Conservation (phyloP, 441 rosid genomes). For the Sinapis alba region DNA sequence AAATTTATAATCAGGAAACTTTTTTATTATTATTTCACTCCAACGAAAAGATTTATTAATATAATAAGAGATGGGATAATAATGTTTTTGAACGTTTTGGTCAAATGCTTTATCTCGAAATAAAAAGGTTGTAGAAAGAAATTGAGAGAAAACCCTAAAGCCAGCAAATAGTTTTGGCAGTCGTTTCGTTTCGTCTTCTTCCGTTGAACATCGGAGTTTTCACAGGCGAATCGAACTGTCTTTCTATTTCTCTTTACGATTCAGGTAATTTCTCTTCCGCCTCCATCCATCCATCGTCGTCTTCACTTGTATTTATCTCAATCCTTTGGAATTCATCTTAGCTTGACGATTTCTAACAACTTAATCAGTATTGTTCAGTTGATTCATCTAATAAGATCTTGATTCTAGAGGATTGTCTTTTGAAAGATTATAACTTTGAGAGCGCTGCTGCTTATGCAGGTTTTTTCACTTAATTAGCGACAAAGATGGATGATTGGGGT, state of each 20-base stretch:
- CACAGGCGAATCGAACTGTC: not conserved
- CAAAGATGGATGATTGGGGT: not conserved
- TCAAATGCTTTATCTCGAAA: not conserved
- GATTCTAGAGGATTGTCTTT: not conserved
- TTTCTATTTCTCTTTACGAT: not conserved
- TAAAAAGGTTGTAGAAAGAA: not conserved
- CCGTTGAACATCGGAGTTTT: not conserved
- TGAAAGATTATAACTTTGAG: not conserved
- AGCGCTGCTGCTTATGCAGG: not conserved
- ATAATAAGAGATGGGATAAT: not conserved
- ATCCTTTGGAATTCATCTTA: not conserved
- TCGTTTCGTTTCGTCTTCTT: not conserved
- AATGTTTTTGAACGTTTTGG: not conserved
- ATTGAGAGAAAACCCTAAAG: not conserved
- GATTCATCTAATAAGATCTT: not conserved
- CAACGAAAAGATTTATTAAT: not conserved
- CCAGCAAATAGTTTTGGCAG: not conserved
- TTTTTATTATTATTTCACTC: not conserved
- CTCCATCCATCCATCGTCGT: not conserved
- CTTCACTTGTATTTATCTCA: not conserved
- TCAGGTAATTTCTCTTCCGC: not conserved
- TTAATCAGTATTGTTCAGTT: too few species aligned
- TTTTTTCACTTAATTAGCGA: not conserved
- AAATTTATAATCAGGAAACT: too few species aligned
- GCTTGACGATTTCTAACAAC: not conserved